Evolutionary conservation across 352 stramenopile genomes (phyloP).

Genomic region (Globisporangium yorkense): DNA sequence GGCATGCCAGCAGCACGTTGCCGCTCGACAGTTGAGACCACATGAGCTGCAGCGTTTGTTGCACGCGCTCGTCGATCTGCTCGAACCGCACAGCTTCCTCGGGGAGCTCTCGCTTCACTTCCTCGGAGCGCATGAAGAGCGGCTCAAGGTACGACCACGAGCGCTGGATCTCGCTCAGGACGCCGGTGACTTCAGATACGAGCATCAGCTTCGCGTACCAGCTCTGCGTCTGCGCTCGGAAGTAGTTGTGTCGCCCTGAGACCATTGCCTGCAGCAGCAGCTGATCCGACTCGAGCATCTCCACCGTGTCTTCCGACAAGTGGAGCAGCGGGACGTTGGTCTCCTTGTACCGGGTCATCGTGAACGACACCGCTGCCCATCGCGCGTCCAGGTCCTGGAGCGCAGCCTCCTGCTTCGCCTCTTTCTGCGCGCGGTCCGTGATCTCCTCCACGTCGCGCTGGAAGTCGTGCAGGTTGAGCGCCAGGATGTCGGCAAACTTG

Average conservation of each 20-base stretch:
- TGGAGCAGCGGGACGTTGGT: conserved; percentile 79
- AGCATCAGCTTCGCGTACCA: conserved; percentile 55
- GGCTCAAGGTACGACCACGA: conserved; percentile 95
- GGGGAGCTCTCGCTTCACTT: conserved; percentile 92
- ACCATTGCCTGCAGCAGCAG: conserved; percentile 93
- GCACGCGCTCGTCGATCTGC: conserved; percentile 77
- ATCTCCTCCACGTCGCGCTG: conserved; percentile 88
- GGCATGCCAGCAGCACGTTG: conserved; percentile 78
- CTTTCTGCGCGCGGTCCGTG: conserved; percentile 87
- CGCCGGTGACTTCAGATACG: conserved; percentile 79
- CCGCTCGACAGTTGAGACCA: conserved; percentile 56
- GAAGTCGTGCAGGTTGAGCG: conserved; percentile 72
- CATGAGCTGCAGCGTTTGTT: conserved; percentile 65
- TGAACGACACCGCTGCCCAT: conserved; percentile 69
- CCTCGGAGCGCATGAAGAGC: conserved; percentile 93
- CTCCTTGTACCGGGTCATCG: conserved; percentile 86
- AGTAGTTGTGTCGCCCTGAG: conserved; percentile 61
- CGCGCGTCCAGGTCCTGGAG: conserved; percentile 73
- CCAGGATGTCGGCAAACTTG: conserved; percentile 79
- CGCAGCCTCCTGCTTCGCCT: conserved; percentile 86
- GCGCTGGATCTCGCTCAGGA: conserved; percentile 93
- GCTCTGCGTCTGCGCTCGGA: conserved; percentile 44
- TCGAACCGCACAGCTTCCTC: conserved; percentile 88
- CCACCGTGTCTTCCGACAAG: conserved; percentile 91
- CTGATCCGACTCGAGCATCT: conserved; percentile 94